Evolutionary conservation across 345 rosid genomes (phyloP).

Genomic region (Odontarrhena argentea): DNA sequence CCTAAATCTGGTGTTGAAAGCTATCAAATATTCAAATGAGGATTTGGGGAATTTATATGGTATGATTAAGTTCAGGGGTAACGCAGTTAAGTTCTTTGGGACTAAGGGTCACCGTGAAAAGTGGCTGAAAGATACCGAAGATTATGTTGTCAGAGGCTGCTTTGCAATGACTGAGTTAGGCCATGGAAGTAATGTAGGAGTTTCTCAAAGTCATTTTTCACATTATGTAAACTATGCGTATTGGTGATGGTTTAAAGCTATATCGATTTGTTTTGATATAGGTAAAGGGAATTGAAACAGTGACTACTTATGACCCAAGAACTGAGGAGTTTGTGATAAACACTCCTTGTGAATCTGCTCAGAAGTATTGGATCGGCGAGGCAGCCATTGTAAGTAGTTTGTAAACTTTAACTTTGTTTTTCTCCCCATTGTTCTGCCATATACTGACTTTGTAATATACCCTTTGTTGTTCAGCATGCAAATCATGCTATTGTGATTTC

Average conservation of each 20-base stretch:
- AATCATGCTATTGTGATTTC: conserved; percentile 91
- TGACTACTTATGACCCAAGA: conserved; percentile 66
- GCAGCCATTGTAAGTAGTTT: conserved; percentile 63
- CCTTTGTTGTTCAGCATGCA: conserved; percentile 59
- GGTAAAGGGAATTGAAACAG: conserved; percentile 83
- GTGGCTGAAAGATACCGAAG: conserved; percentile 80
- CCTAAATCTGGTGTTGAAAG: background rate
- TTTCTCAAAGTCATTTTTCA: conserved; percentile 5
- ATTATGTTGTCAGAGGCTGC: conserved; percentile 73
- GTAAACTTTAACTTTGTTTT: background rate
- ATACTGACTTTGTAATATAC: conserved; percentile 28
- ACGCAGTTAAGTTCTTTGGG: conserved; percentile 80
- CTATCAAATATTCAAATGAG: background rate
- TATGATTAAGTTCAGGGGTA: conserved; percentile 60
- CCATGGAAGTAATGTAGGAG: conserved; percentile 93
- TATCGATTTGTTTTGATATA: background rate
- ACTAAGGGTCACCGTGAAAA: conserved; percentile 85
- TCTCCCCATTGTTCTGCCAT: background rate
- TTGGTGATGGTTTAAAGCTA: conserved; percentile 12
- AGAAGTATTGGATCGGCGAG: conserved; percentile 89
- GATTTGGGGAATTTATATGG: background rate
- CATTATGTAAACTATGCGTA: background rate
- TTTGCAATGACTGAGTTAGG: conserved; percentile 98
- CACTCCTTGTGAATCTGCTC: conserved; percentile 86
- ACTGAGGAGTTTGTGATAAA: conserved; percentile 70